Conservation (phyloP, 805 yeast genomes). For the Wickerhamomyces strasburgensis region DNA sequence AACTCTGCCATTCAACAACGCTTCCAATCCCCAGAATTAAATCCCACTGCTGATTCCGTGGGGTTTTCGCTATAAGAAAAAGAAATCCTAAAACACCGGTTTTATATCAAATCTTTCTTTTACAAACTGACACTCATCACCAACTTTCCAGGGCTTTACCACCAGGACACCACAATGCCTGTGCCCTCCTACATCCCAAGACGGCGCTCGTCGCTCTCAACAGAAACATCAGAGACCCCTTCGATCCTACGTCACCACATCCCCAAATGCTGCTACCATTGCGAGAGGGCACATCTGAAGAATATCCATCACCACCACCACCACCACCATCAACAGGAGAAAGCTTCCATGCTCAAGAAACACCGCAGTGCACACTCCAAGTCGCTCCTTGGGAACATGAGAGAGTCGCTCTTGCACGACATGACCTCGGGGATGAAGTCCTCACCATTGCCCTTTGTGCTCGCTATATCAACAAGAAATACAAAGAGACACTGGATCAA, state of each 20-base stretch:
- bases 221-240: not conserved
- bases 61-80: too few relatives aligned
- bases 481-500: constrained; percentile 12
- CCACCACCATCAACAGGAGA: not conserved
- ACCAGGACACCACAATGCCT: too few relatives aligned
- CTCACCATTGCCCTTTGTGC: constrained; percentile 23
- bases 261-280: constrained; percentile 5
- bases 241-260: not conserved
- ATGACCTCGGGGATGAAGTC: constrained; percentile 19
- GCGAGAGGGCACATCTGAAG: constrained; percentile 2
- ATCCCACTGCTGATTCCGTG: too few relatives aligned
- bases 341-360: too few relatives aligned
- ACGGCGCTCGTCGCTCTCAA: constrained; percentile 8
- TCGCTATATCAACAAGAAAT: constrained; percentile 18
- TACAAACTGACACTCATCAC: too few relatives aligned
- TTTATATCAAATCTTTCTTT: too few relatives aligned
- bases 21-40: too few relatives aligned
- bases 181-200: constrained; percentile 1
- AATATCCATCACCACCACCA: not conserved
- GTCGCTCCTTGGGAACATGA: constrained; percentile 16
- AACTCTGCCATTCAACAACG: too few relatives aligned
- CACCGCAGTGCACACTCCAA: too few relatives aligned
- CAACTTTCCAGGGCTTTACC: too few relatives aligned
- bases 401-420: constrained; percentile 22
- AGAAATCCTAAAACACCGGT: too few relatives aligned